Base-by-base conservation (phyloP, 176 grass and related monocot species). In the Dactylis glomerata region DNA sequence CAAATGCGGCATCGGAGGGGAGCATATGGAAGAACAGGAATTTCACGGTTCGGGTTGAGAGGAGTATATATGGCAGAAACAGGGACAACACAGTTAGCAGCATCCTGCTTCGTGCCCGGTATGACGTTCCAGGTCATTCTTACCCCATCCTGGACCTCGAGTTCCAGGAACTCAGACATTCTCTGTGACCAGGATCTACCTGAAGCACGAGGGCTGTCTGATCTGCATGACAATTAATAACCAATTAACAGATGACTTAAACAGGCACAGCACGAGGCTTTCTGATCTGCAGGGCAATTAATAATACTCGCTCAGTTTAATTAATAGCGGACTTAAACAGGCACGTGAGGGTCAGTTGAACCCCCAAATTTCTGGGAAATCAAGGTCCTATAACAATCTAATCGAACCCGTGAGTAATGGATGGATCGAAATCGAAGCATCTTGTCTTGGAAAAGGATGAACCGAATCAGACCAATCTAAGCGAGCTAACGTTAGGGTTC, bases 41-140 rank as follows among this genome's bases (percentile, higher is more conserved):
- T 83, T 30, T 74, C 73, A 28, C 85, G 55, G 37, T 86, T 93
- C 23, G 89, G 91, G 67, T 92, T 95, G 58, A 98, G 87, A 91
- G 92, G 92, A 36, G 95, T 98, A 80, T 93, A 95, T 50, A 98
- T 89, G 32, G 91, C 85, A 9, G 95, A 92, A 68, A 92, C 80
- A 33, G 95, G 95, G 61, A 95, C 56, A 6, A 92, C 92, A 45
- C 91, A 98, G 80, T 75, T 82, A 47, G 64, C 42, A 57, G 89
- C 88, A 49, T 95, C 92, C 77, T 90, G 92, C 88, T 95, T 95
- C 58, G 89, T 93, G 72, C 95, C 92, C 2, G 92, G 95, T 52
- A 98, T 82, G 20, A 95, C 87, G 83, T 98, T 98, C 95, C 95
- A 98, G 28, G 95, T 87, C 95, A 98, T 98, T 73, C 95, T 86